These are phyloP conservation scores for Pisolithus marmoratus DNA, from an alignment of 768 basidiomycete genomes.

Conservation along the genomic window DNA sequence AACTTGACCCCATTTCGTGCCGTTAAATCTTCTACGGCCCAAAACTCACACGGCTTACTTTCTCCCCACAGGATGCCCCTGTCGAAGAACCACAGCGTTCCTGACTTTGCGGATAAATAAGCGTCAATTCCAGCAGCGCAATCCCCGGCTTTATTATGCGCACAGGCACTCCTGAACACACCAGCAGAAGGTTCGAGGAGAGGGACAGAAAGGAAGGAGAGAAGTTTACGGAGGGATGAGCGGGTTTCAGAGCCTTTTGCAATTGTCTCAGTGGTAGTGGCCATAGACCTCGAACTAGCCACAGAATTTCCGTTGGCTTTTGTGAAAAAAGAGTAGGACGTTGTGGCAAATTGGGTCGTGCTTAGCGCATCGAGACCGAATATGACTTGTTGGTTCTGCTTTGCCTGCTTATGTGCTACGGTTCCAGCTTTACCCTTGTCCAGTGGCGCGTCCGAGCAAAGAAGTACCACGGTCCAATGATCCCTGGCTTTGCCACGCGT, in stretches of 20 bases:
- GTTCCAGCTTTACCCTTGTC: slow-evolving; percentile 37
- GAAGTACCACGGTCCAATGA: slow-evolving; percentile 67
- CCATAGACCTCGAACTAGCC: slow-evolving; percentile 12
- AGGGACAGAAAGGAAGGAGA: slow-evolving; percentile 41
- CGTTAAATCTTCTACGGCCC: slow-evolving; percentile 56
- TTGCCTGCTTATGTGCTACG: slow-evolving; percentile 15
- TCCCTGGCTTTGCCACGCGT: slow-evolving; percentile 67
- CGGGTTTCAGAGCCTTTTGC: slow-evolving; percentile 51
- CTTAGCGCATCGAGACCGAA: slow-evolving; percentile 65
- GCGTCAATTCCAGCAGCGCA: slow-evolving; percentile 63
- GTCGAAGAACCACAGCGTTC: slow-evolving; percentile 66
- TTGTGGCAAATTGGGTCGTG: slow-evolving; percentile 40
- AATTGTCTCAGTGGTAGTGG: slow-evolving; percentile 22
- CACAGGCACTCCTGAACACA: slow-evolving; percentile 54
- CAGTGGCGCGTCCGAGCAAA: slow-evolving; percentile 47
- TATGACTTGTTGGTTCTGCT: slow-evolving; percentile 46
- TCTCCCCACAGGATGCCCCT: slow-evolving; percentile 71
- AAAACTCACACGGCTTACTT: slow-evolving; percentile 73
- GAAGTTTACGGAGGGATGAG: slow-evolving; percentile 44
- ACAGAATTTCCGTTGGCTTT: slow-evolving; percentile 14
- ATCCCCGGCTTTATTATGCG: slow-evolving; percentile 25
- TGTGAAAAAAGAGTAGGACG: slow-evolving; percentile 17
- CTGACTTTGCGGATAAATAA: slow-evolving; percentile 65
- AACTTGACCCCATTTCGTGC: slow-evolving; percentile 48
- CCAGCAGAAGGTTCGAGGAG: slow-evolving; percentile 43